Evolutionary conservation across 768 basidiomycete genomes (phyloP), one percentile per base, ranked within the genome.

Genomic region (Suillus brevipes): DNA sequence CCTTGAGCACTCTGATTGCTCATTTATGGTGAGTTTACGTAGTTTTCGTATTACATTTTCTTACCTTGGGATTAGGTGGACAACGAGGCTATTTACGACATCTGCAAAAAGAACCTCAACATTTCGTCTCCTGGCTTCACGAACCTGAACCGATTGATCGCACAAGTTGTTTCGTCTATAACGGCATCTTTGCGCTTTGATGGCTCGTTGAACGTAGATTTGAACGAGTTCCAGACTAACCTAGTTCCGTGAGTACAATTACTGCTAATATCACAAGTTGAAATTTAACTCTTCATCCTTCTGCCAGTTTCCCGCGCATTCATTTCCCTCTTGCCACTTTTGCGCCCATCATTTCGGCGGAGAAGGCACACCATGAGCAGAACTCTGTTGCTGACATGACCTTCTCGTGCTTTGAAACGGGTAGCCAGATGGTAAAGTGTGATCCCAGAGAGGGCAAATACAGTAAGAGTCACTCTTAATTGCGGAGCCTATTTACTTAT

Each of bases 191-290:
- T 87, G 38, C 83, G 86, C 62, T 88, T 87, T 71, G 87, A 87
- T 70, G 87, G 86, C 43, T 84, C 84, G 49, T 79, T 88, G 66
- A 88, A 87, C 71, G 87, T 88, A 66, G 86, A 88, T 72, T 77
- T 99, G 76, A 97, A 96, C 81, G 97, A 99, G 81, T 99, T 99
- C 89, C 97, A 98, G 83, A 98, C 96, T 64, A 99, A 99, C 82
- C 81, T 98, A 78, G 96, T 98, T 60, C 96, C 97, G 89, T 96
- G 75, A 82, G 93, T 86, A 28, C 12, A 52, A 36, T 9, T 12
- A 52, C 14, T 42, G 36, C 6, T 62, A 38, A 16, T 56, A 18
- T 14, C 28, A 37, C 61, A 50, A 63, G 9, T 64, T 65, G 40
- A 42, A 18, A 55, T 20, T 66, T 62, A 37, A 64, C n/a, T n/a